phyloP scores from a whole-genome alignment of 306 rosid species.

The Glycine latifolia region DNA sequence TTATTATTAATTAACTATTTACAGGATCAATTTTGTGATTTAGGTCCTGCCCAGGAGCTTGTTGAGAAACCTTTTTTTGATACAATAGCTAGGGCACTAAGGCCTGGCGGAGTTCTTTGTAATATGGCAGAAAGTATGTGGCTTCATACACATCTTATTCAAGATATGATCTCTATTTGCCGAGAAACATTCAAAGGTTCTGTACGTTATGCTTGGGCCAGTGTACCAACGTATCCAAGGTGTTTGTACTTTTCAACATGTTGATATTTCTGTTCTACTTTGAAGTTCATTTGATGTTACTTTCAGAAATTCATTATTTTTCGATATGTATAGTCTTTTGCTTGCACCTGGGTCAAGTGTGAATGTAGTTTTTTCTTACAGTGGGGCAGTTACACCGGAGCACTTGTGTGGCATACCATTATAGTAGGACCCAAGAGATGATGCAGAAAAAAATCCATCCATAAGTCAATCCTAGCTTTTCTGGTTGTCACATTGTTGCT shows the following conservation, averaged over 20 bases:
- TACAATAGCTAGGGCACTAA: constrained; percentile 85
- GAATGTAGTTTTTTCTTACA: neutral
- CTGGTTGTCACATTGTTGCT: neutral
- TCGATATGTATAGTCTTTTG: no score
- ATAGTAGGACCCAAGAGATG: neutral
- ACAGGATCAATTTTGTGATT: constrained; percentile 38
- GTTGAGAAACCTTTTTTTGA: constrained; percentile 97
- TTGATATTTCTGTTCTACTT: neutral
- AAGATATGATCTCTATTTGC: constrained; percentile 80
- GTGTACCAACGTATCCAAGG: constrained; percentile 99
- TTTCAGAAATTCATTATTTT: neutral
- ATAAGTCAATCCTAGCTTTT: constrained; percentile 5
- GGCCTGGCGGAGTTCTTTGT: constrained; percentile 96
- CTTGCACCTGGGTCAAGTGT: neutral
- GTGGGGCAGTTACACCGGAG: neutral
- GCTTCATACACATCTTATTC: constrained; percentile 98
- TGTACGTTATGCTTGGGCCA: constrained; percentile 92
- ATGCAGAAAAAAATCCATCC: neutral
- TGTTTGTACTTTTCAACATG: constrained; percentile 23
- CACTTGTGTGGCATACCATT: neutral
- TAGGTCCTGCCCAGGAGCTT: constrained; percentile 99
- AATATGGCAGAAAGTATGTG: constrained; percentile 99
- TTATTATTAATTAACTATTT: constrained; percentile 5
- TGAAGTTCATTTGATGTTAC: neutral
- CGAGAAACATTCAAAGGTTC: constrained; percentile 83